phyloP scores from a whole-genome alignment of 2,329 filamentous ascomycete species.

The Colletotrichum limetticola region DNA sequence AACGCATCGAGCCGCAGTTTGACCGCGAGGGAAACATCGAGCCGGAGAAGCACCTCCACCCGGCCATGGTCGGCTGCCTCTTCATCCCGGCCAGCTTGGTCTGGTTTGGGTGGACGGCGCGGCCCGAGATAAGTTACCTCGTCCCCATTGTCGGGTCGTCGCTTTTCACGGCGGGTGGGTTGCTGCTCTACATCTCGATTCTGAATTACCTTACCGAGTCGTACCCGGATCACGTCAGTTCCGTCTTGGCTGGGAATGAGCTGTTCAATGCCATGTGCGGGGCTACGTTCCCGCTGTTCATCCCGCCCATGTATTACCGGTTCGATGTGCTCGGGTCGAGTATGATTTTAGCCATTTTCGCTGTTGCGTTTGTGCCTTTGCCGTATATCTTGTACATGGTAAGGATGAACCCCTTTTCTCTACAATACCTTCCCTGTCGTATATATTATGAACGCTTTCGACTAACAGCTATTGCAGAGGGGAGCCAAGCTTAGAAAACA shows the following conservation, averaged over 20 bases:
- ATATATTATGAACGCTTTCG: not conserved
- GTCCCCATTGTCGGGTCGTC: constrained; percentile 23
- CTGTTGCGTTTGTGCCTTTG: constrained; percentile 16
- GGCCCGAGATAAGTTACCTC: not conserved
- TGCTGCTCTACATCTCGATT: constrained; percentile 21
- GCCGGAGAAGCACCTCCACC: constrained; percentile 17
- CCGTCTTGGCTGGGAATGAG: constrained; percentile 20
- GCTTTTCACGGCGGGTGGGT: constrained; percentile 10
- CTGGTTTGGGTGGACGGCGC: constrained; percentile 28
- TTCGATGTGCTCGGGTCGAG: constrained; percentile 16
- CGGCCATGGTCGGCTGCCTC: constrained; percentile 15
- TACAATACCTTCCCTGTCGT: not conserved
- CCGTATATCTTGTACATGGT: constrained; percentile 34
- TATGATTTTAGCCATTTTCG: constrained; percentile 22
- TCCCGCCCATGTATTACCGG: constrained; percentile 8
- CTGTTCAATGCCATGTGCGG: constrained; percentile 26
- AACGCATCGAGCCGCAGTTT: constrained; percentile 17
- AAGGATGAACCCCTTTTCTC: constrained; percentile 16
- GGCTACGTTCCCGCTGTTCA: constrained; percentile 20
- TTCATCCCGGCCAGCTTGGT: constrained; percentile 22
- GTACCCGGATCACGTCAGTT: constrained; percentile 20
- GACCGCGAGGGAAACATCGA: constrained; percentile 6
- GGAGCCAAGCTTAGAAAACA: constrained; percentile 17
- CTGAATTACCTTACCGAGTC: constrained; percentile 25
- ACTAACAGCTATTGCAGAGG: constrained; percentile 1